phyloP scores from a whole-genome alignment of 2,329 filamentous ascomycete genomes.

The Cladosporium sp. region DNA sequence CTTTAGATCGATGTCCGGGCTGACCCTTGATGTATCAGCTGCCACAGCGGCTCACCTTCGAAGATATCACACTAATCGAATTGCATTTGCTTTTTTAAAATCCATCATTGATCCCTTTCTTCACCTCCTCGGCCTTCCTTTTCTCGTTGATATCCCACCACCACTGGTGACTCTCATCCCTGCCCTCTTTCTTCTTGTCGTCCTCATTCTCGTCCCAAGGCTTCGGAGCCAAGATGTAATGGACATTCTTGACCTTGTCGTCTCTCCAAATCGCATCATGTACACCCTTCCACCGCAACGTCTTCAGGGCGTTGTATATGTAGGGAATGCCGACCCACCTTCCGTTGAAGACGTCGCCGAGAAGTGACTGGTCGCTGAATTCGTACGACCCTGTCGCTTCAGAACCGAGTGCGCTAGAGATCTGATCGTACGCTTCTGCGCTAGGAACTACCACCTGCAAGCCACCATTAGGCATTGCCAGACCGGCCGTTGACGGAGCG shows the following conservation, averaged over 20 bases:
- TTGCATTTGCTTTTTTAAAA: slow-evolving; percentile 36
- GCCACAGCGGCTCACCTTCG: too few relatives aligned
- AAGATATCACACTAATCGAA: too few relatives aligned
- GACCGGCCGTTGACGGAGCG: slow-evolving; percentile 46
- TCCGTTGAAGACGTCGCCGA: slow-evolving; percentile 54
- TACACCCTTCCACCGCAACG: slow-evolving; percentile 52
- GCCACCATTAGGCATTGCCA: slow-evolving; percentile 58
- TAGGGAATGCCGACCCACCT: slow-evolving; percentile 59
- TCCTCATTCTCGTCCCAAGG: slow-evolving; percentile 56
- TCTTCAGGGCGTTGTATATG: slow-evolving; percentile 59
- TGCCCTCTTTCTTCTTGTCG: slow-evolving; percentile 33
- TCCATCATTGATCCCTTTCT: slow-evolving; percentile 46
- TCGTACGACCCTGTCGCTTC: slow-evolving; percentile 49
- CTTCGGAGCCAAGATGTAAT: slow-evolving; percentile 60
- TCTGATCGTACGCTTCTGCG: slow-evolving; percentile 48
- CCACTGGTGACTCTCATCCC: slow-evolving; percentile 52
- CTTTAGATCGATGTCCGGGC: too few relatives aligned
- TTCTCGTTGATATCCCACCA: slow-evolving; percentile 53
- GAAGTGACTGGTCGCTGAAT: slow-evolving; percentile 57
- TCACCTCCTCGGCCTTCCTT: slow-evolving; percentile 46
- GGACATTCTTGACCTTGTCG: slow-evolving; percentile 57
- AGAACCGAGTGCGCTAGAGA: slow-evolving; percentile 44
- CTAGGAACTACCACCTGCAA: slow-evolving; percentile 59
- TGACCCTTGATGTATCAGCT: too few relatives aligned
- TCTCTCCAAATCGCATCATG: slow-evolving; percentile 59